These are phyloP conservation scores for Salix suchowensis DNA, from an alignment of 345 rosid genomes.

Conservation along the genomic window DNA sequence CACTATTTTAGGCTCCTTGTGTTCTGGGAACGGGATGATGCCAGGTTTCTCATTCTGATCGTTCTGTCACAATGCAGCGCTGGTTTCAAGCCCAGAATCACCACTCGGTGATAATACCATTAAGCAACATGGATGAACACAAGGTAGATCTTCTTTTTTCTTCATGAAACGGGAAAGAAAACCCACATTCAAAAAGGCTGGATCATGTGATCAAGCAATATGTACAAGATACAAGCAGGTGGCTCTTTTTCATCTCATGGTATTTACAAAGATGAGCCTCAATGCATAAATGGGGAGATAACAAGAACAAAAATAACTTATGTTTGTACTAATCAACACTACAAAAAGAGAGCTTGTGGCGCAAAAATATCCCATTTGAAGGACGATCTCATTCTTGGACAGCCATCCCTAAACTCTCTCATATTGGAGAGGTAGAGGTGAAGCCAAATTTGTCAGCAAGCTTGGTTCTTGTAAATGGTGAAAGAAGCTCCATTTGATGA, in stretches of 20 bases:
- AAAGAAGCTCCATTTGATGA: constrained; percentile 61
- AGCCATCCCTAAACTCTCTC: background rate
- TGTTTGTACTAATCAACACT: background rate
- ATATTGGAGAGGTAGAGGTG: constrained; percentile 32
- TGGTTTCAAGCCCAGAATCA: too few relatives aligned
- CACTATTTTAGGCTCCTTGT: too few relatives aligned
- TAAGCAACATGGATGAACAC: too few relatives aligned
- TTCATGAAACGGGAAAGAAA: background rate
- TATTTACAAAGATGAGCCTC: constrained; percentile 4
- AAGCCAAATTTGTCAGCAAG: constrained; percentile 40
- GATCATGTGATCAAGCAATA: background rate
- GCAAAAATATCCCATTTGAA: background rate
- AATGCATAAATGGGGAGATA: background rate
- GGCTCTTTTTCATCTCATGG: background rate
- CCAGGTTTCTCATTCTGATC: too few relatives aligned
- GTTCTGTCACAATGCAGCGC: too few relatives aligned
- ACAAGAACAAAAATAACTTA: background rate
- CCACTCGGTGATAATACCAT: too few relatives aligned
- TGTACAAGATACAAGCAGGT: background rate
- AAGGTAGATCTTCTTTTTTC: too few relatives aligned
- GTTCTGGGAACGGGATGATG: too few relatives aligned
- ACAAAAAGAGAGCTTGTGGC: background rate
- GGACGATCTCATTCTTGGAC: background rate
- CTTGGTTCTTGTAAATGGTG: constrained; percentile 53
- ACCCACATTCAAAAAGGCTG: background rate